A percentile compares a stretch with the other conserved stretches of the same genome.
Evolutionary conservation across 75 land plant genomes (phyloP).

Genomic region (Selaginella tamariscina): DNA sequence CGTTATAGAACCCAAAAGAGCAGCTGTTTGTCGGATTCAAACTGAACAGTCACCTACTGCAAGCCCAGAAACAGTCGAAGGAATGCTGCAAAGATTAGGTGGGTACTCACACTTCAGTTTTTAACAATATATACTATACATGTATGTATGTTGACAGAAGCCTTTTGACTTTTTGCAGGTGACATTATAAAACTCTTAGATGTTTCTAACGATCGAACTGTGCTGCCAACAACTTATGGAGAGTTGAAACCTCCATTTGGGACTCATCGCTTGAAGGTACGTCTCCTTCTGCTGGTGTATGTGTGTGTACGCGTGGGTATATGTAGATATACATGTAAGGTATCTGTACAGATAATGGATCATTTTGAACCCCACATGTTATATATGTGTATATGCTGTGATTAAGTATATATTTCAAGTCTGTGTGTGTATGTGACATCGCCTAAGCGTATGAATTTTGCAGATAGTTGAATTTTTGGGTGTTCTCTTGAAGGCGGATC

Average conservation of each 20-base stretch:
- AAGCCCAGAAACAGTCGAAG: slow-evolving; percentile 67
- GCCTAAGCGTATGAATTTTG: background rate
- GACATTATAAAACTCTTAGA: slow-evolving; percentile 62
- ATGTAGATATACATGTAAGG: too few relatives aligned
- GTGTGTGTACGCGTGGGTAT: too few relatives aligned
- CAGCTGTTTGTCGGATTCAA: slow-evolving; percentile 35
- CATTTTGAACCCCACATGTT: too few relatives aligned
- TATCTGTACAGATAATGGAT: too few relatives aligned
- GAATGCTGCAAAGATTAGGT: slow-evolving; percentile 89
- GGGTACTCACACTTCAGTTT: slow-evolving; percentile 9
- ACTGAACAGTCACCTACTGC: slow-evolving; percentile 41
- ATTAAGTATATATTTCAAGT: background rate
- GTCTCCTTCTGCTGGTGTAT: too few relatives aligned
- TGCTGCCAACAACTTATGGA: slow-evolving; percentile 81
- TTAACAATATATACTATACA: too few relatives aligned
- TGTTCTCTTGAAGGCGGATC: slow-evolving; percentile 55
- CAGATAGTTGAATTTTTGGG: slow-evolving; percentile 97
- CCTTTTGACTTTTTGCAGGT: too few relatives aligned
- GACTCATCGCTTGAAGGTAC: slow-evolving; percentile 90
- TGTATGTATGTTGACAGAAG: too few relatives aligned
- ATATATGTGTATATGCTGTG: too few relatives aligned
- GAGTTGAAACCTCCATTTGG: slow-evolving; percentile 87
- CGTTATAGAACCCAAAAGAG: slow-evolving; percentile 81
- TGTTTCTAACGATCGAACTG: slow-evolving; percentile 44
- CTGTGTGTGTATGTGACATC: too few relatives aligned